Evolutionary conservation across 805 yeast species (phyloP).

Genomic region (Ogataea thermomethanolica): DNA sequence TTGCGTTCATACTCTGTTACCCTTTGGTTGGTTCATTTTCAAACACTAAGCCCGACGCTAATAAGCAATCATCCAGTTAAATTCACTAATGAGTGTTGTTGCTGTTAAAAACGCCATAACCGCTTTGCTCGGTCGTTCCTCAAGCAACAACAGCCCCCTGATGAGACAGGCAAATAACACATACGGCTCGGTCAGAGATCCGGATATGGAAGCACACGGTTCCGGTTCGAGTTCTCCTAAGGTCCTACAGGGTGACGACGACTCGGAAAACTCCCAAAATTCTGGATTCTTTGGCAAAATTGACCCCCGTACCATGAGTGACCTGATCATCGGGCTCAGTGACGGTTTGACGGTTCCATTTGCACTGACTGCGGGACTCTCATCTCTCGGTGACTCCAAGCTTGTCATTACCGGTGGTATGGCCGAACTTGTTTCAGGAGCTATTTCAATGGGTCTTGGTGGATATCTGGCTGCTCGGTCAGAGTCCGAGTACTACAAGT

Average conservation of each 20-base stretch:
- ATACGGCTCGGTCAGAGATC: constrained; percentile 13
- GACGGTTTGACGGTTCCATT: constrained; percentile 99
- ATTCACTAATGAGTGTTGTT: constrained; percentile 14
- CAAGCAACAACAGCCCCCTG: constrained; percentile 5
- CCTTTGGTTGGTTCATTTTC: background rate
- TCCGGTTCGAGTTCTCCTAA: constrained; percentile 1
- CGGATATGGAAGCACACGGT: constrained; percentile 12
- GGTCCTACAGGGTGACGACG: background rate
- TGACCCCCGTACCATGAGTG: constrained; percentile 93
- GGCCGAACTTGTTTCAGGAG: constrained; percentile 96
- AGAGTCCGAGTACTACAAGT: constrained; percentile 70
- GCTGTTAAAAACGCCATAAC: constrained; percentile 13
- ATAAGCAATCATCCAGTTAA: background rate
- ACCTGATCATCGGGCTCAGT: constrained; percentile 86
- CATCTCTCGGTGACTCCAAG: constrained; percentile 83
- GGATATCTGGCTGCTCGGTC: constrained; percentile 94
- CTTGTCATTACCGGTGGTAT: constrained; percentile 96
- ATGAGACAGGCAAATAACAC: constrained; percentile 6
- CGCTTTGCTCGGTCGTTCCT: background rate
- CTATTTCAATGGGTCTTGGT: constrained; percentile 97
- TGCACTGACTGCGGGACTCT: constrained; percentile 94
- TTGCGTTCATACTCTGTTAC: too few species aligned
- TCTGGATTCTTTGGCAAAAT: constrained; percentile 45
- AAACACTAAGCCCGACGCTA: background rate
- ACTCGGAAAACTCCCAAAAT: constrained; percentile 1